Percentiles rank a stretch among this genome's conserved stretches.
These are phyloP conservation scores for Jackrogersella minutella DNA, from an alignment of 495 filamentous ascomycete genomes.

Conservation along the genomic window DNA sequence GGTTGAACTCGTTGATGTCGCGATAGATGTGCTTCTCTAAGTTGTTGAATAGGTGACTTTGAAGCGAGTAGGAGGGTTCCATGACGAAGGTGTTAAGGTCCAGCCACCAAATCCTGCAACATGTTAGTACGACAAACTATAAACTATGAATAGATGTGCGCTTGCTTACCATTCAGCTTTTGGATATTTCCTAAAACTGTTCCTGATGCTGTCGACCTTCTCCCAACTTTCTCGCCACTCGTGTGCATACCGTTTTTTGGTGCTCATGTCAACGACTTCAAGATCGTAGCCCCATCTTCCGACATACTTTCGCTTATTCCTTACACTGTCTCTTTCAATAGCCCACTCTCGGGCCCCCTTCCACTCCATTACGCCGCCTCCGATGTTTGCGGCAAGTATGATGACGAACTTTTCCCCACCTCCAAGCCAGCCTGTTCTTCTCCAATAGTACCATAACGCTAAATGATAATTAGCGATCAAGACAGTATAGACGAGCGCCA, in stretches of 20 bases:
- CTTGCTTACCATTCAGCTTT: slow-evolving; percentile 87
- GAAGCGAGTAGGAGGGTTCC: slow-evolving; percentile 91
- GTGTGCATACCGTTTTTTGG: slow-evolving; percentile 97
- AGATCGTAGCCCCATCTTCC: slow-evolving; percentile 92
- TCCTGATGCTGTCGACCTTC: slow-evolving; percentile 94
- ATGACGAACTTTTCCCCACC: slow-evolving; percentile 93
- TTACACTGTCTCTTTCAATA: slow-evolving; percentile 93
- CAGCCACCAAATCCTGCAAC: slow-evolving; percentile 95
- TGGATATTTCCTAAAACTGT: slow-evolving; percentile 91
- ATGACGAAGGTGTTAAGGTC: slow-evolving; percentile 98
- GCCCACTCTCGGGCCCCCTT: slow-evolving; percentile 98
- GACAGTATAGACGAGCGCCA: background rate
- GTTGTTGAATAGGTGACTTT: slow-evolving; percentile 86
- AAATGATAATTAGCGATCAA: slow-evolving; percentile 14
- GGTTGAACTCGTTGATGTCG: slow-evolving; percentile 96
- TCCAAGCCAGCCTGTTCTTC: slow-evolving; percentile 64
- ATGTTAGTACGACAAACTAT: slow-evolving; percentile 41
- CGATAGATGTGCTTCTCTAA: slow-evolving; percentile 82
- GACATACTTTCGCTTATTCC: slow-evolving; percentile 91
- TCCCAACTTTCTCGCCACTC: slow-evolving; percentile 99
- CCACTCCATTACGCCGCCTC: slow-evolving; percentile 98
- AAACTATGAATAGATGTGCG: background rate
- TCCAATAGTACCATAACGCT: slow-evolving; percentile 59
- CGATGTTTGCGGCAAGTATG: slow-evolving; percentile 91
- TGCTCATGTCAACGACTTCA: slow-evolving; percentile 97